Base-by-base conservation (phyloP, 2,329 filamentous ascomycete genomes). In the Neopestalotiopsis rosae region DNA sequence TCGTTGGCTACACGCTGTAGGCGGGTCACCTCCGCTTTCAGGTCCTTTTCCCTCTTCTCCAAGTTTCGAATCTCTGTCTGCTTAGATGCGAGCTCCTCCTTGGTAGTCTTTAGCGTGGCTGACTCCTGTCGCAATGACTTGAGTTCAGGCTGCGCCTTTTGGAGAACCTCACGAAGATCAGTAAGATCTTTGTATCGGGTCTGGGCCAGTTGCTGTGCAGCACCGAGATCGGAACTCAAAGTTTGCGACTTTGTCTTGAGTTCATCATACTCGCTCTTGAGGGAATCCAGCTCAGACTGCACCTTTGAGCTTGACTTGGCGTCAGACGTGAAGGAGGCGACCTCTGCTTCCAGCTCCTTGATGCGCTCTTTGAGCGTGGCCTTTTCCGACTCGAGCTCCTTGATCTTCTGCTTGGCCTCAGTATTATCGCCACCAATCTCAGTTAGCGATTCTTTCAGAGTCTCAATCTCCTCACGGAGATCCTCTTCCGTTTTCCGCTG, bases 111-210 rank as follows among this genome's bases (percentile, higher is more conserved):
- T 42, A 98, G 85, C 56, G 91, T 88, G 0, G 89, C 88, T 38
- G 93, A 91, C 74, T 98, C 95, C 63, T 91, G 89, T 7, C 94
- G 90, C 24, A 98, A 85, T 59, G 84, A 91, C 78, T 91, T 92
- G 30, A 98, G 83, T 80, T 99, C 95, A 0, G 94, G 92, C 76
- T 98, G 95, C 0, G 92, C 88, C 78, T 96, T 97, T 72, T 94
- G 91, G 38, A 98, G 81, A 2, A 95, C 85, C 70, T 95, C 92
- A 24, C 91, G 88, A 61, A 97, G 83, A 34, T 97, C 93, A 0
- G 91, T 91, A 1, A 98, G 83, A 69, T 98, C 95, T 79, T 94
- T 97, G 84, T 94, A 98, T 38, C 96, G 88, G 17, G 89, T 92
- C 70, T 97, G 91, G 0, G 96, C 94, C 13, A 98, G 87, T 79